A percentile compares a stretch with the other conserved stretches of the same genome.
These are phyloP conservation scores for Citrus trifoliata DNA, from an alignment of 345 rosid species.

Conservation along the genomic window DNA sequence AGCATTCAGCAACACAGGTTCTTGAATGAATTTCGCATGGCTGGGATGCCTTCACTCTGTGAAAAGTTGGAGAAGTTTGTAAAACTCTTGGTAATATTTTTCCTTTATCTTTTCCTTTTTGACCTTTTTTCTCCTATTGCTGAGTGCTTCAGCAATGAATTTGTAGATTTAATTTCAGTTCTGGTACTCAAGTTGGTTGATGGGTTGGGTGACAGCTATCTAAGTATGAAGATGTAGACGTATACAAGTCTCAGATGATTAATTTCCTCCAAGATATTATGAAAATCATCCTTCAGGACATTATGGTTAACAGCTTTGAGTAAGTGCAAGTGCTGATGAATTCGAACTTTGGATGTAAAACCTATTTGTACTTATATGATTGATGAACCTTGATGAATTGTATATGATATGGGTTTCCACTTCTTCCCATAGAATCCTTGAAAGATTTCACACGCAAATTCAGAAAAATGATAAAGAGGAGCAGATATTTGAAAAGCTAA, in stretches of 20 bases:
- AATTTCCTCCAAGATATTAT: conserved; percentile 89
- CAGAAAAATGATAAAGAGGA: conserved; percentile 18
- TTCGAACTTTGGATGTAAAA: not conserved
- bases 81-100: conserved; percentile 50
- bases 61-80: conserved; percentile 77
- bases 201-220: conserved; percentile 43
- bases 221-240: conserved; percentile 33
- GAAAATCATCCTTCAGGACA: conserved; percentile 75
- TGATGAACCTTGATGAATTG: conserved; percentile 6
- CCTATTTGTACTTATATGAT: conserved; percentile 9
- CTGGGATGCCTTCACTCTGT: conserved; percentile 75
- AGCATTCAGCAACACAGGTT: conserved; percentile 47
- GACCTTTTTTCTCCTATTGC: not conserved
- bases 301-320: conserved; percentile 67
- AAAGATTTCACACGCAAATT: conserved; percentile 31
- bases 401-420: conserved; percentile 20
- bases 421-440: conserved; percentile 48
- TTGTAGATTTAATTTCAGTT: not conserved
- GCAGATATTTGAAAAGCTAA: conserved; percentile 74
- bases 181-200: conserved; percentile 4
- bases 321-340: conserved; percentile 40
- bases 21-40: conserved; percentile 60
- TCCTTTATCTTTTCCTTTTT: conserved; percentile 6
- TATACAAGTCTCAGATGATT: conserved; percentile 67
- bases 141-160: not conserved